Evolutionary conservation across 1,284 basidiomycete genomes (phyloP).

Genomic region (Pseudozyma sp.): DNA sequence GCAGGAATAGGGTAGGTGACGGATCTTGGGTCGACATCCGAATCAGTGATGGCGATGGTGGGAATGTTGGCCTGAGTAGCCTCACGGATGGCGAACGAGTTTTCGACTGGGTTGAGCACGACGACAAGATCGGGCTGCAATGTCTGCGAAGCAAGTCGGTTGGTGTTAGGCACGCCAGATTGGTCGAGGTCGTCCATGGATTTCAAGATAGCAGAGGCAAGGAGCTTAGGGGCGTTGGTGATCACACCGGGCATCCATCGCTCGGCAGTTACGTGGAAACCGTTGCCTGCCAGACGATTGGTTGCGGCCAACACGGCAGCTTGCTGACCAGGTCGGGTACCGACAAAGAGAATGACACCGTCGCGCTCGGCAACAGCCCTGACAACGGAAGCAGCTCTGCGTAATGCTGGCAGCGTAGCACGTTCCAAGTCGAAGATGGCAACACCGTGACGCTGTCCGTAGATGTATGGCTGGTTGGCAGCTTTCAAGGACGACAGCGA

Average conservation of each 20-base stretch:
- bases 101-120: conserved; percentile 87
- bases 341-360: conserved; percentile 90
- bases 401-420: conserved; percentile 84
- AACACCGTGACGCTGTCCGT: conserved; percentile 88
- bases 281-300: conserved; percentile 76
- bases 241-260: conserved; percentile 94
- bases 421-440: conserved; percentile 96
- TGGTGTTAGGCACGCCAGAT: conserved; percentile 37
- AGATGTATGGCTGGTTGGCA: conserved; percentile 91
- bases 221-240: conserved; percentile 82
- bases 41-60: conserved; percentile 81
- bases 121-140: conserved; percentile 87
- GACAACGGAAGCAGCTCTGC: conserved; percentile 88
- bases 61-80: conserved; percentile 70
- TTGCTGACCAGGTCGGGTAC: conserved; percentile 83
- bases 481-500: conserved; percentile 83
- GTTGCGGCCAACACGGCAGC: conserved; percentile 83
- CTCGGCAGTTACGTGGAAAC: conserved; percentile 81
- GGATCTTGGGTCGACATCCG: conserved; percentile 92
- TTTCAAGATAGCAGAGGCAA: conserved; percentile 61
- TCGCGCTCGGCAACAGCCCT: conserved; percentile 83
- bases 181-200: conserved; percentile 42
- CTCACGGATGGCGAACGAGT: conserved; percentile 73
- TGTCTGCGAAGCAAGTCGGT: conserved; percentile 73
- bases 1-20: conserved; percentile 99